Evolutionary conservation across 2,329 filamentous ascomycete genomes (phyloP).

Genomic region (Amphichorda felina): DNA sequence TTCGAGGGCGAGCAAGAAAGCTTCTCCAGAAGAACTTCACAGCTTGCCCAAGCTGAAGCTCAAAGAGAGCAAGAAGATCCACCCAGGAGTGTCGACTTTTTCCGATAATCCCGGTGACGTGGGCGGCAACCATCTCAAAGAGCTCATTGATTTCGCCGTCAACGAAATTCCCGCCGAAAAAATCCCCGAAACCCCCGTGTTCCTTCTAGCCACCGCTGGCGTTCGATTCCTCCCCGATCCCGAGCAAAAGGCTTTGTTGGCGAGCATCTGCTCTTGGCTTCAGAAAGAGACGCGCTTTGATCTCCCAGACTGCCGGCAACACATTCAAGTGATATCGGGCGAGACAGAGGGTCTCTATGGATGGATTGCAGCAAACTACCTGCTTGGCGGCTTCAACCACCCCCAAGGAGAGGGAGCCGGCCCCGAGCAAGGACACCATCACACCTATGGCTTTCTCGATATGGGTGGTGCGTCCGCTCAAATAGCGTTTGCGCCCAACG

Average conservation of each 20-base stretch:
- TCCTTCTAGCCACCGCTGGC: slow-evolving; percentile 89
- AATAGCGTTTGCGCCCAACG: slow-evolving; percentile 93
- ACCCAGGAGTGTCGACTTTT: slow-evolving; percentile 86
- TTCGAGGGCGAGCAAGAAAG: slow-evolving; percentile 46
- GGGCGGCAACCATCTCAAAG: slow-evolving; percentile 69
- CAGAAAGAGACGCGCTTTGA: slow-evolving; percentile 66
- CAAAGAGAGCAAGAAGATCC: slow-evolving; percentile 85
- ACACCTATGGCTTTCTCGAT: slow-evolving; percentile 94
- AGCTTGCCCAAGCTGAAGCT: slow-evolving; percentile 71
- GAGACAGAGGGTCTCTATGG: slow-evolving; percentile 95
- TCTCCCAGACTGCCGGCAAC: slow-evolving; percentile 77
- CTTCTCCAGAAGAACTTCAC: slow-evolving; percentile 30
- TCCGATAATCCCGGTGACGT: slow-evolving; percentile 64
- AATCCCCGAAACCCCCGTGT: slow-evolving; percentile 77
- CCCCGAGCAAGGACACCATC: slow-evolving; percentile 50
- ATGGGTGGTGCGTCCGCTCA: slow-evolving; percentile 98
- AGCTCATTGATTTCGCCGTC: slow-evolving; percentile 72
- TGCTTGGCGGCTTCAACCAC: slow-evolving; percentile 80
- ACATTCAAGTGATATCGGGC: slow-evolving; percentile 89
- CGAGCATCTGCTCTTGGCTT: slow-evolving; percentile 74
- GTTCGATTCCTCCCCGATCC: slow-evolving; percentile 73
- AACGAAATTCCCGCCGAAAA: slow-evolving; percentile 65
- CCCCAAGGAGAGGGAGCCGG: slow-evolving; percentile 29
- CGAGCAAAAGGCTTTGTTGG: slow-evolving; percentile 62
- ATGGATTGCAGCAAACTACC: slow-evolving; percentile 94